Conservation (phyloP, 257 asterid genomes). For the Solanum ossicruentum region DNA sequence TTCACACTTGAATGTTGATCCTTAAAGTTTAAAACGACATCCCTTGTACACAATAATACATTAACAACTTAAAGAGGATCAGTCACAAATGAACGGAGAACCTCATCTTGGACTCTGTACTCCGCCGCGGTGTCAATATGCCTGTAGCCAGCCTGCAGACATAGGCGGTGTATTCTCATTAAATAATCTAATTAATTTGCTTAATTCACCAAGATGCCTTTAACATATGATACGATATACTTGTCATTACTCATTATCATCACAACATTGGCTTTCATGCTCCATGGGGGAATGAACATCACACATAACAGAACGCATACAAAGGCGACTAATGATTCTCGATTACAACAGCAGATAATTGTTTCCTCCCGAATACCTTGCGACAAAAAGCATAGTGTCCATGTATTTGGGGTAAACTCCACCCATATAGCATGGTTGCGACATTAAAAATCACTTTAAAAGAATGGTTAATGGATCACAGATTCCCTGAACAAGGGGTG, state of each 20-base stretch:
- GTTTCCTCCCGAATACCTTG: neutral
- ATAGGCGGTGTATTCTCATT: neutral
- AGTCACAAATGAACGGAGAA: neutral
- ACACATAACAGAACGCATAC: neutral
- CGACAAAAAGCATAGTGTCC: neutral
- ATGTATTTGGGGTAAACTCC: neutral
- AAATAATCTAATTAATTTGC: neutral
- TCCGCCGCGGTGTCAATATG: constrained; percentile 58
- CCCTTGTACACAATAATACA: neutral
- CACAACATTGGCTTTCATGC: neutral
- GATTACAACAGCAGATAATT: too few species aligned
- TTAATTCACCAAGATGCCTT: neutral
- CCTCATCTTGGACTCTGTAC: constrained; percentile 48
- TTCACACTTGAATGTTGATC: neutral
- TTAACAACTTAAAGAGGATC: neutral
- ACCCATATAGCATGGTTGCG: too few species aligned
- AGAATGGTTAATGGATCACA: too few species aligned
- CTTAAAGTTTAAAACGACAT: neutral
- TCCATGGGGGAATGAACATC: neutral
- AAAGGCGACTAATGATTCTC: neutral
- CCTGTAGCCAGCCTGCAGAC: constrained; percentile 61
- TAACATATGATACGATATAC: neutral
- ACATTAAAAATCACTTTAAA: too few species aligned
- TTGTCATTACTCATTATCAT: neutral
- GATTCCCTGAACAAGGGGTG: too few species aligned